Conservation (phyloP, 768 basidiomycete genomes). For the Tephrocybe sp. region DNA sequence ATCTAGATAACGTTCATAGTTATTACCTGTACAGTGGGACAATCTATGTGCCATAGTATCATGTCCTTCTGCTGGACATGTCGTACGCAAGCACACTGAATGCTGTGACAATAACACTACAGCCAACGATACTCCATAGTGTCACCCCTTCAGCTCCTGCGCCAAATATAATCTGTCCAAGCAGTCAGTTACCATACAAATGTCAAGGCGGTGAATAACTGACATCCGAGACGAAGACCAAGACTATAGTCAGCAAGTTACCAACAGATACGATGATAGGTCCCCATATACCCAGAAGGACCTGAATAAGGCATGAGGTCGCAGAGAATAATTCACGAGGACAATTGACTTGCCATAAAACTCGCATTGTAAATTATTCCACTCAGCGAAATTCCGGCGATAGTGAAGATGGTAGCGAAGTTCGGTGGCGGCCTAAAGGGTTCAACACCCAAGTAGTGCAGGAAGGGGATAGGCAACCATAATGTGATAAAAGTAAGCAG, state of each 20-base stretch:
- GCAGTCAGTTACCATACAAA: background rate
- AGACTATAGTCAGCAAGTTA: conserved; percentile 90
- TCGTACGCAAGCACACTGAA: conserved; percentile 81
- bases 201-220: conserved; percentile 15
- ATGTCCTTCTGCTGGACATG: conserved; percentile 42
- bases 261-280: conserved; percentile 88
- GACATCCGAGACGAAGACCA: conserved; percentile 80
- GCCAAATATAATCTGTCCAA: conserved; percentile 51
- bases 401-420: conserved; percentile 39
- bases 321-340: background rate
- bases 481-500: conserved; percentile 67
- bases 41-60: too few species aligned
- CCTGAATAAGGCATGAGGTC: conserved; percentile 36
- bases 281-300: conserved; percentile 83
- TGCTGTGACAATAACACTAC: conserved; percentile 74
- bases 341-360: conserved; percentile 60
- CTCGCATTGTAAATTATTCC: conserved; percentile 85
- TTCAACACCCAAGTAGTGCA: conserved; percentile 67
- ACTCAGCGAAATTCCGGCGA: conserved; percentile 64
- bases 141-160: conserved; percentile 60
- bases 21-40: too few species aligned
- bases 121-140: conserved; percentile 71
- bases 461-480: conserved; percentile 76
- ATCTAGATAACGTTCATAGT: too few species aligned
- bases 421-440: conserved; percentile 62